These are phyloP conservation scores for Solanum ossicruentum DNA, from an alignment of 257 asterid genomes.

Conservation along the genomic window DNA sequence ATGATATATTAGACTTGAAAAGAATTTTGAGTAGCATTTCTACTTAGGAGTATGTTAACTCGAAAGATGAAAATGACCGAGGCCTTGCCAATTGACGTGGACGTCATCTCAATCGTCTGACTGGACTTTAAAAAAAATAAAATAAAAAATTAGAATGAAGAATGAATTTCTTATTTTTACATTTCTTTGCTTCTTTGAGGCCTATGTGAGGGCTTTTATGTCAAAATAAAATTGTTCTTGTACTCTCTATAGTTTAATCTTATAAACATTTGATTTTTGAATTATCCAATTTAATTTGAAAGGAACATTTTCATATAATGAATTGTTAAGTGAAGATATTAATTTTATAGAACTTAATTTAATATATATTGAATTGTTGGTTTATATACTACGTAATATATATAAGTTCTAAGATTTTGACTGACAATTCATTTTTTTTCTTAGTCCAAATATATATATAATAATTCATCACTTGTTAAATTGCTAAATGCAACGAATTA, in stretches of 20 bases:
- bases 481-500: neutral
- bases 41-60: neutral
- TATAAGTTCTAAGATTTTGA: too few species aligned
- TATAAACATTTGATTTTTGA: neutral
- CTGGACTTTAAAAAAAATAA: too few species aligned
- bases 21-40: neutral
- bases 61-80: neutral
- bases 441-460: too few species aligned
- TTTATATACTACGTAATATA: neutral
- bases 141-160: too few species aligned
- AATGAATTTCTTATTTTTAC: neutral
- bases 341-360: neutral
- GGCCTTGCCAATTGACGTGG: neutral
- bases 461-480: too few species aligned
- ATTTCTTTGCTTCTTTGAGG: neutral
- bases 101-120: neutral
- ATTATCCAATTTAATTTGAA: too few species aligned
- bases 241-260: neutral
- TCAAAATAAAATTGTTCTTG: neutral
- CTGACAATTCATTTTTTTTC: too few species aligned
- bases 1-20: neutral
- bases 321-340: neutral
- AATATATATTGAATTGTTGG: neutral
- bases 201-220: neutral
- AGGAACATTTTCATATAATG: neutral